These are phyloP conservation scores for Neodidymelliopsis sp. DNA, from an alignment of 2,329 filamentous ascomycete genomes.

Conservation along the genomic window DNA sequence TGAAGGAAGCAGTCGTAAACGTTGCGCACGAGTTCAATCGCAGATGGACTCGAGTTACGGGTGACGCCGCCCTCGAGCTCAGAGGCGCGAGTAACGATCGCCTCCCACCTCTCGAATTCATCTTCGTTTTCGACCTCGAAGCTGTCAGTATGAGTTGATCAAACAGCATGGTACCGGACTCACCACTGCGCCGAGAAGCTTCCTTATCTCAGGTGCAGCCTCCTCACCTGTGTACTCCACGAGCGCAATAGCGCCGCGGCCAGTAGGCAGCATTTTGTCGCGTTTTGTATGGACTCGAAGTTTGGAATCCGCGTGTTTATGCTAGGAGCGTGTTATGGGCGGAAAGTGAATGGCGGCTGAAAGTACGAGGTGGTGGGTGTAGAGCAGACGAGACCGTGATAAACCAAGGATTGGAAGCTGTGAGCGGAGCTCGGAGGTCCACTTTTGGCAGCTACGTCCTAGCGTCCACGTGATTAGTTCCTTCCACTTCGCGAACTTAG, in stretches of 20 bases:
- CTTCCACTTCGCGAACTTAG: background rate
- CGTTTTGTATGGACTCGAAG: background rate
- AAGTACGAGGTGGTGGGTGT: slow-evolving; percentile 6
- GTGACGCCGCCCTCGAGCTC: slow-evolving; percentile 90
- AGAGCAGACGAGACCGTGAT: slow-evolving; percentile 17
- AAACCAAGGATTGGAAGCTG: slow-evolving; percentile 12
- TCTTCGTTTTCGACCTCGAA: slow-evolving; percentile 74
- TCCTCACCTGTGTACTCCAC: slow-evolving; percentile 46
- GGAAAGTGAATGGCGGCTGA: background rate
- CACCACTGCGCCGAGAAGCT: slow-evolving; percentile 80
- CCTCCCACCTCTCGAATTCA: slow-evolving; percentile 95
- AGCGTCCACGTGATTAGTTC: slow-evolving; percentile 8
- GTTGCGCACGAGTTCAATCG: slow-evolving; percentile 84
- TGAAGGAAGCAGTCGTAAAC: slow-evolving; percentile 91
- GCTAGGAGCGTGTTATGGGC: background rate
- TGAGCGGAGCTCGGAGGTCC: slow-evolving; percentile 14
- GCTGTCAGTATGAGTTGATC: slow-evolving; percentile 20
- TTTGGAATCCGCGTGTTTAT: background rate
- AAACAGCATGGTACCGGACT: slow-evolving; percentile 44
- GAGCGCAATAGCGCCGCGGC: slow-evolving; percentile 41
- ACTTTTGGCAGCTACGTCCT: slow-evolving; percentile 11
- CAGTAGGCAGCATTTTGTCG: slow-evolving; percentile 38
- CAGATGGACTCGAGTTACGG: slow-evolving; percentile 93
- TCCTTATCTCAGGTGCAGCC: slow-evolving; percentile 69
- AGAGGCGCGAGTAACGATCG: slow-evolving; percentile 83